Base-by-base conservation (phyloP, 2,329 filamentous ascomycete genomes). In the Aureobasidium sp. region DNA sequence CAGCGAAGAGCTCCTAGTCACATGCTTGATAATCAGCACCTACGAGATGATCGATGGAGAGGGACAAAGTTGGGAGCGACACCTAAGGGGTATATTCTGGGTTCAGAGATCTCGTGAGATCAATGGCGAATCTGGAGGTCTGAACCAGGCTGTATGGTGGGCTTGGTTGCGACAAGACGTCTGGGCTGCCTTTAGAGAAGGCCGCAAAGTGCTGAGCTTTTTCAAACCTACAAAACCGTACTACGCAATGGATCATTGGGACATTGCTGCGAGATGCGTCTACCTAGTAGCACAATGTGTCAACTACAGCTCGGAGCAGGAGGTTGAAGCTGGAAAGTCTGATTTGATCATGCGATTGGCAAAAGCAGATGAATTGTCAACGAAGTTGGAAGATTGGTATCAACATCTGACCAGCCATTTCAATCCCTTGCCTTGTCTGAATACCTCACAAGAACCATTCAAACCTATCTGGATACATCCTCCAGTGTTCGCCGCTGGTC, bases 1-100 rank as follows among this genome's bases (percentile, higher is more conserved):
- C 29, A 84, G 81, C 27, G 76, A 77, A 24, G 83, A 86, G 65
- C 74, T 87, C 0, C 75, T 85, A 36, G 79, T 81, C 0, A 86
- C 82, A 0, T 79, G 82, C 0, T 72, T 86, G 0, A 76, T 85
- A n/a, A 82, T 86, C 44, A 84, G 81, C 5, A 82, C 82, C 0
- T 86, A 85, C 64, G 84, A 86, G 70, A 86, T 86, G 83, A 78
- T 85, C n/a, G 81, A 83, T 61, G 80, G 78, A 2, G 79, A 78
- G 10, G 77, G 78, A 24, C 65, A 79, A 70, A 78, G 76, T 47
- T 86, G 84, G 83, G 81, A 86, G 63, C 72, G 81, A 3, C 84
- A 86, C 66, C 73, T 86, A 0, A 80, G 84, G 65, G 84, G 84
- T 0, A 82, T 85, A 0, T 86, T 86, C 63, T 85, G 82, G 79